Base-by-base conservation (phyloP, 495 filamentous ascomycete species). In the Tuber melanosporum region DNA sequence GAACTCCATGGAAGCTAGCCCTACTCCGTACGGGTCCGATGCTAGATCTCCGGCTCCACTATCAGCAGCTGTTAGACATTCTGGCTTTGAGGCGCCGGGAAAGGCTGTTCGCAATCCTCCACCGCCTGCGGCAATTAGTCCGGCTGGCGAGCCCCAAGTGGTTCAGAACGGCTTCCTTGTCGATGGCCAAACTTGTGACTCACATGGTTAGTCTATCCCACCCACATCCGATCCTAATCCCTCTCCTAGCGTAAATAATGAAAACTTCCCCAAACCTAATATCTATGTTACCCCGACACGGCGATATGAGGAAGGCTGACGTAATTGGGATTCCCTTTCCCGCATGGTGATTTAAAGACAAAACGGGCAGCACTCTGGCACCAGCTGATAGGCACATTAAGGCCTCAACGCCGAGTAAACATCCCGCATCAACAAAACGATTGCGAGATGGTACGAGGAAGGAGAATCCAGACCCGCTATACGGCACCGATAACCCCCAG, bases 391-490 rank as follows among this genome's bases (percentile, higher is more conserved):
- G 26, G 57, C 57, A 36, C 57, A 66, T 66, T 32, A 17, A 66
- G 26, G 32, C 57, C 26, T 14, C 57, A 36, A 36, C 57, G 8
- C 57, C 57, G 57, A 66, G 26, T 36, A 66, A 66, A 36, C 57
- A 66, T 66, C 14, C 57, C 57, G 26, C 57, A 66, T 36, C 57
- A 66, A 66, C 57, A 66, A 66, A 66, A 66, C 57, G 57, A 66
- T 66, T 66, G 26, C 57, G 57, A 19, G 57, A 66, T 66, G 57
- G 57, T 17, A 66, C 57, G 10, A 66, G 26, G 57, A 66, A 66
- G 57, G 57, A 66, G 57, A 66, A 36, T 66, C 32, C 26, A 36
- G 57, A 36, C 14, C 10, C 26, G 26, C 32, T 14, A 36, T 32
- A 66, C 26, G 32, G 26, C 14, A 7, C 26, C 4, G 57, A 66